phyloP scores from a whole-genome alignment of 1,139 yeast species.

The Geotrichum fermentans region DNA sequence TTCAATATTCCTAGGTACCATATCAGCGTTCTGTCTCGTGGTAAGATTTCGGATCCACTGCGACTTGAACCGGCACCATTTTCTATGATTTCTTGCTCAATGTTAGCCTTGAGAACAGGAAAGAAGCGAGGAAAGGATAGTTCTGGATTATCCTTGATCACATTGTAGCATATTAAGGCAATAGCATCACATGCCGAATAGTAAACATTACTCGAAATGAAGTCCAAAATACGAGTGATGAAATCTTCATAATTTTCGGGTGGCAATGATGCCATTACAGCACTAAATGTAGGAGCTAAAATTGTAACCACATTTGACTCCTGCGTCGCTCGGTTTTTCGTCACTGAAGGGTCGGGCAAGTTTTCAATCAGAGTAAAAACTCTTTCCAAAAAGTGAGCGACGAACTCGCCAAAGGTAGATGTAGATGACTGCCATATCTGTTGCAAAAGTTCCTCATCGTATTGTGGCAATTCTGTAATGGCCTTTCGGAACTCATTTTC shows the following conservation, averaged over 20 bases:
- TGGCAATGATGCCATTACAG: slow-evolving; percentile 66
- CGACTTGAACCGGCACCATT: slow-evolving; percentile 81
- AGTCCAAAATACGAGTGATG: slow-evolving; percentile 51
- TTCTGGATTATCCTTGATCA: slow-evolving; percentile 58
- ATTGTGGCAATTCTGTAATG: slow-evolving; percentile 26
- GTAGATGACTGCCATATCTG: slow-evolving; percentile 71
- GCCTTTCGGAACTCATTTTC: slow-evolving; percentile 24
- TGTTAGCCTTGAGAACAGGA: slow-evolving; percentile 46
- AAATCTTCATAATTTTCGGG: slow-evolving; percentile 54
- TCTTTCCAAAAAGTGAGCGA: slow-evolving; percentile 54
- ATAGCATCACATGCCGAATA: slow-evolving; percentile 64
- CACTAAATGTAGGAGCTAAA: slow-evolving; percentile 60
- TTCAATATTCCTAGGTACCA: slow-evolving; percentile 70
- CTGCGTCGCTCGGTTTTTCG: slow-evolving; percentile 32
- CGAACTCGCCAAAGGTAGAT: slow-evolving; percentile 59
- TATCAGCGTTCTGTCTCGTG: slow-evolving; percentile 70
- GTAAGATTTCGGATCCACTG: slow-evolving; percentile 61
- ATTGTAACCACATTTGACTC: slow-evolving; percentile 47
- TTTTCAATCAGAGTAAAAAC: slow-evolving; percentile 68
- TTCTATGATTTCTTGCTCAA: slow-evolving; percentile 67
- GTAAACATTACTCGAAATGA: slow-evolving; percentile 55
- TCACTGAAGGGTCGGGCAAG: slow-evolving; percentile 46
- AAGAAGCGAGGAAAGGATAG: slow-evolving; percentile 46
- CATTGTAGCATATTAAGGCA: slow-evolving; percentile 64
- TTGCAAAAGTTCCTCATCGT: slow-evolving; percentile 47